Base-by-base conservation (phyloP, 257 asterid genomes). In the Verbena officinalis region DNA sequence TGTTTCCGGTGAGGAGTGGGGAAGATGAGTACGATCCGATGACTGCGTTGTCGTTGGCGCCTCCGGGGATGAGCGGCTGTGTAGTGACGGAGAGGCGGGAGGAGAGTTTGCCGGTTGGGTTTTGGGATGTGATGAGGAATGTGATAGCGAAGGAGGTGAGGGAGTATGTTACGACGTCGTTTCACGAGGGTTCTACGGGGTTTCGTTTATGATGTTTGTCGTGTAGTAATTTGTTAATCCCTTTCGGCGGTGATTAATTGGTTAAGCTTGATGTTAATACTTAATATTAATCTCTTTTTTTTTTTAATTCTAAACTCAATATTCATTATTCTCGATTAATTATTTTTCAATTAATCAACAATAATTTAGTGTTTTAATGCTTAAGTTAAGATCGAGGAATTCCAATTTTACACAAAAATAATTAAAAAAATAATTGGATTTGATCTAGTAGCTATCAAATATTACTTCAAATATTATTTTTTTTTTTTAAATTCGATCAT, bases 81-180 rank as follows among this genome's bases (percentile, higher is more conserved):
- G 73, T 17, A 59, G 27, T 20, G 72, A 22, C 55, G 70, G 85
- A 65, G 71, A 71, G 54, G 65, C 45, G 49, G 80, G 55, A 14
- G 57, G 86, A 77, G 77, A 62, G 57, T 14, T 21, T 72, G 43
- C 85, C 91, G 74, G 74, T 66, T 21, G 87, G 74, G 31, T 85
- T 85, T 57, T 87, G 96, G 95, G 93, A 83, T 77, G 90, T 65
- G 51, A 84, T 87, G 93, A 84, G 85, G 73, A 76, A 75, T 69
- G 95, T 84, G 75, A 85, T 87, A 20, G 95, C 85, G 23, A 81
- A 73, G 61, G 93, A 87, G 77, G 95, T 85, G 43, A 78, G 87
- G 67, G 93, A 83, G 21, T 87, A 80, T 2, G 93, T 87, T 65
- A 49, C 87, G 73, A 43, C 86, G 79, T 84, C 95, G 73, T 81